Base-by-base conservation (phyloP, 345 rosid genomes). In the Eucalyptus erythrocorys region DNA sequence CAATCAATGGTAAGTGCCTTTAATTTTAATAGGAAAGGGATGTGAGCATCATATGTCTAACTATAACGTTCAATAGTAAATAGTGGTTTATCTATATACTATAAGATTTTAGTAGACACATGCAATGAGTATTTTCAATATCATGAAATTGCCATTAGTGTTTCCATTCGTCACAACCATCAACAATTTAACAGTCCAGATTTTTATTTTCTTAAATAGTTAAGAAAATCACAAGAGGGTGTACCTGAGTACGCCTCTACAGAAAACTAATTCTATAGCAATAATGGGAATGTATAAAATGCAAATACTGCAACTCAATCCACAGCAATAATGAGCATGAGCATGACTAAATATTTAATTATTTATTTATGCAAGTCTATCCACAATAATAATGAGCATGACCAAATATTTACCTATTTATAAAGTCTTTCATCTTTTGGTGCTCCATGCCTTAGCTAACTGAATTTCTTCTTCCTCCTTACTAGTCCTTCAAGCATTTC, bases 51-150 rank as follows among this genome's bases (percentile, higher is more conserved):
- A 34, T 37, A 37, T 37, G 4, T 19, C 45, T 10, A 21, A 71
- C 4, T 3, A 68, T 17, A 37, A 34, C 13, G 0, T 34, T 68
- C 0, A 68, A 26, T 1, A 5, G 14, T 37, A 19, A 71, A 71
- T 37, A 37, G 45, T 5, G 1, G 26, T 16, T 19, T 19, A 19
- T 71, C 13, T 16, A 10, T 3, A 2, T 71, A 37, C 14, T 5
- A 2, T 5, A 37, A 3, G 45, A 37, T 5, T 71, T 37, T 71
- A 37, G 42, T 2, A 71, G 1, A 71, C 26, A 71, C 26, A 71
- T 27, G 45, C 2, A 37, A 71, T 21, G 21, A 8, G 26, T 22
- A 71, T 5, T 19, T 10, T 21, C 2, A 1, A 71, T 37, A 37
- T 10, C 5, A 6, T 10, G 47, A 71, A 71, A 71, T 71, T 3